Conservation (phyloP, 805 yeast genomes). For the Groenewaldozyma tartarivorans region DNA sequence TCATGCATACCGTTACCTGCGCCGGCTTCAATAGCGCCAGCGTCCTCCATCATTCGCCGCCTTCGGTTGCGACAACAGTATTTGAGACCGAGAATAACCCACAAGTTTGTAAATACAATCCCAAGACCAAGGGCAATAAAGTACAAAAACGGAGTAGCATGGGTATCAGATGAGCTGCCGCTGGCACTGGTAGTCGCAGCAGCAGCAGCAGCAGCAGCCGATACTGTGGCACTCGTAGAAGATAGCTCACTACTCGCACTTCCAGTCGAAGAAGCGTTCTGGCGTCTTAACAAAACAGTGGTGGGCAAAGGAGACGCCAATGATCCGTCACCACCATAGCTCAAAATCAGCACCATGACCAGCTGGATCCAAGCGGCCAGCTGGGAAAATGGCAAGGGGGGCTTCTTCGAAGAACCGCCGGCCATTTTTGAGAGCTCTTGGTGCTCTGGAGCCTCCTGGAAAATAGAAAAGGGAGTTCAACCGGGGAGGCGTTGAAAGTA, state of each 20-base stretch:
- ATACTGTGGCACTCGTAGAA: not conserved
- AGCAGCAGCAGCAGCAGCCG: constrained; percentile 1
- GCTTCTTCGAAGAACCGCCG: too few species aligned
- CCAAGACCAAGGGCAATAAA: constrained; percentile 31
- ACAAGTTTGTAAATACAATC: constrained; percentile 26
- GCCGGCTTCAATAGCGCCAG: not conserved
- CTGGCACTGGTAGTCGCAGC: not conserved
- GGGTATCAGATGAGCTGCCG: not conserved
- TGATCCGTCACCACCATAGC: too few species aligned
- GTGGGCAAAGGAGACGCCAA: too few species aligned
- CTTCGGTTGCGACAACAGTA: constrained; percentile 24
- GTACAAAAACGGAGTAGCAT: constrained; percentile 25
- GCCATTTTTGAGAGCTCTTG: too few species aligned
- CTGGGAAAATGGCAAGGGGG: too few species aligned
- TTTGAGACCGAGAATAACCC: constrained; percentile 27
- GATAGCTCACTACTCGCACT: not conserved
- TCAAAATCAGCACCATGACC: too few species aligned
- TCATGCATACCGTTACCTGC: not conserved
- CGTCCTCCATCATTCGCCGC: constrained; percentile 9
- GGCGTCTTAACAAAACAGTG: not conserved
- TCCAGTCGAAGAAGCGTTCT: not conserved
- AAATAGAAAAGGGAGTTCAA: too few species aligned
- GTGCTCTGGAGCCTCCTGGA: too few species aligned
- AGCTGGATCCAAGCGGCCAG: too few species aligned
- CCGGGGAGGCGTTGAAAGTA: too few species aligned